A percentile compares a stretch with the other conserved stretches of the same genome.
These are phyloP conservation scores for Ettlia oleoabundans DNA, from an alignment of 139 green algal species.

Conservation along the genomic window DNA sequence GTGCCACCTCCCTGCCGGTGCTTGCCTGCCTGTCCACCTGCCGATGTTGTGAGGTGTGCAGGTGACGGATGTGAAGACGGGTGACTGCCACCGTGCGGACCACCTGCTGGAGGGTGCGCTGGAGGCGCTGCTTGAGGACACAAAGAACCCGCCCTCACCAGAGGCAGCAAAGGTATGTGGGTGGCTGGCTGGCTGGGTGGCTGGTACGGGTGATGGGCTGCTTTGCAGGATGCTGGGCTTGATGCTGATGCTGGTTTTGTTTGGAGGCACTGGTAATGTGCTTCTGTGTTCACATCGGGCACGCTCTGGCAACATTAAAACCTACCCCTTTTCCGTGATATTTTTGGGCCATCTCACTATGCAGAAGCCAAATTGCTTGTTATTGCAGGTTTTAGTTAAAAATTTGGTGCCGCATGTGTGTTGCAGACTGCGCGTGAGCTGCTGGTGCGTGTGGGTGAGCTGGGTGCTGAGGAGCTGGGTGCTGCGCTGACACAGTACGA, in stretches of 20 bases:
- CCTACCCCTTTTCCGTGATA: no score
- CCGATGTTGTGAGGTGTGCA: no score
- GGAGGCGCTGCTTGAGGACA: conserved; percentile 84
- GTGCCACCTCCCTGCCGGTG: no score
- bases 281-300: no score
- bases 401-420: no score
- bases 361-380: background rate
- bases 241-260: background rate
- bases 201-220: background rate
- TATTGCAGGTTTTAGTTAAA: background rate
- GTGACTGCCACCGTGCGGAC: conserved; percentile 93
- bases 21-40: no score
- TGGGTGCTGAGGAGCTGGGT: conserved; percentile 80
- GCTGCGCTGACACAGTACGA: conserved; percentile 77
- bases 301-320: no score
- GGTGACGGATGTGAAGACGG: conserved; percentile 92
- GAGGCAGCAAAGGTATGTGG: conserved; percentile 34
- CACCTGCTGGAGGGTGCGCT: conserved; percentile 92
- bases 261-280: background rate
- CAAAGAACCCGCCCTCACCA: conserved; percentile 57
- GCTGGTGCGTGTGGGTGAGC: conserved; percentile 87
- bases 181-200: background rate
- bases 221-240: background rate
- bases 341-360: no score
- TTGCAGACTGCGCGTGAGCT: conserved; percentile 78